These are phyloP conservation scores for Diaporthe citriasiana DNA, from an alignment of 2,329 filamentous ascomycete genomes.

Conservation along the genomic window DNA sequence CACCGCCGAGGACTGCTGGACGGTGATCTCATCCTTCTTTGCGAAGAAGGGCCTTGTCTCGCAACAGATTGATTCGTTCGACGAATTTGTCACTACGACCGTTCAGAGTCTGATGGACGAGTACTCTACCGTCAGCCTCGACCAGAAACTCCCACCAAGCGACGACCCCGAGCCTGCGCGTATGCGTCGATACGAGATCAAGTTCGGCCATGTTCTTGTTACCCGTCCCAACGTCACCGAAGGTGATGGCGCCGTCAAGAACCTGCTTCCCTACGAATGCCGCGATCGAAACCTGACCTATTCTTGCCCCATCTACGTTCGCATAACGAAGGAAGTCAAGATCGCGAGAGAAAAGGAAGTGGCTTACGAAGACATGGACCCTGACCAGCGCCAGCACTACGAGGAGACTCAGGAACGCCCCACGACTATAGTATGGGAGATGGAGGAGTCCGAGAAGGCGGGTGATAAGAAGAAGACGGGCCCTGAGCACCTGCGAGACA, in stretches of 20 bases:
- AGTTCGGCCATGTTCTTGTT: slow-evolving; percentile 91
- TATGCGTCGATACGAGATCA: slow-evolving; percentile 93
- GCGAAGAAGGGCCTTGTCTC: slow-evolving; percentile 95
- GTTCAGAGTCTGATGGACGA: slow-evolving; percentile 96
- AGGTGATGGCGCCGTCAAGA: slow-evolving; percentile 88
- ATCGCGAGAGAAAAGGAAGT: slow-evolving; percentile 84
- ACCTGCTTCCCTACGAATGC: slow-evolving; percentile 93
- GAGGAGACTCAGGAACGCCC: slow-evolving; percentile 69
- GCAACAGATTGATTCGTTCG: slow-evolving; percentile 97
- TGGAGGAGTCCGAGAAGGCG: slow-evolving; percentile 68
- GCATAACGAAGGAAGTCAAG: slow-evolving; percentile 87
- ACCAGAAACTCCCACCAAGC: slow-evolving; percentile 87
- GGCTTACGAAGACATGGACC: slow-evolving; percentile 76
- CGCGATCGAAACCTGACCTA: slow-evolving; percentile 97
- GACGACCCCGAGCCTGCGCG: slow-evolving; percentile 84
- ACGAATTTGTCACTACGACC: slow-evolving; percentile 94
- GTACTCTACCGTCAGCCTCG: slow-evolving; percentile 91
- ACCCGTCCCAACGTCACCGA: slow-evolving; percentile 93
- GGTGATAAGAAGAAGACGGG: slow-evolving; percentile 61
- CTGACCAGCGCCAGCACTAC: slow-evolving; percentile 70
- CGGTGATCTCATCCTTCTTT: slow-evolving; percentile 97
- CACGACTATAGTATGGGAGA: slow-evolving; percentile 72
- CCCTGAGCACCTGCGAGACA: slow-evolving; percentile 73
- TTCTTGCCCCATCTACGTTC: slow-evolving; percentile 89
- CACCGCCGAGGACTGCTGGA: slow-evolving; percentile 98